Evolutionary conservation across 805 yeast species (phyloP), one percentile per base, ranked within the genome.

Genomic region (Naumovozyma castellii): DNA sequence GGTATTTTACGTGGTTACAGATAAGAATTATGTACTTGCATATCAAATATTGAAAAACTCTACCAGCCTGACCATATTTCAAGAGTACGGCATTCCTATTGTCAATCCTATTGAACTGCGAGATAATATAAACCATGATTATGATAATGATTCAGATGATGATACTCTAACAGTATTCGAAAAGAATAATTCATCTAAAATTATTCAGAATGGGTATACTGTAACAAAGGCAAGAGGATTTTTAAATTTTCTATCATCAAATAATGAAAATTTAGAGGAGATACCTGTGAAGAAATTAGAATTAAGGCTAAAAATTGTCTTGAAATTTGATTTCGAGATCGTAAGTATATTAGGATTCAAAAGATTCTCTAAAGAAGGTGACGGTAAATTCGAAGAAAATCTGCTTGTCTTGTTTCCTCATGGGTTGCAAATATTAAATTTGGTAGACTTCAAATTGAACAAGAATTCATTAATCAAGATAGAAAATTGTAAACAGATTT

Each of bases 131-230:
- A 50, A 48, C 5, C 47, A 50, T 15, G 51, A 50, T 10, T 37
- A 41, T 25, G 52, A 47, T 32, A 48, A 47, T 18, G 43, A 52
- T 19, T 35, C 41, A 12, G 64, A 61, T 39, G 60, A 55, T 38
- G 61, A 60, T 34, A 44, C 53, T 1, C 43, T 61, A n/a, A 54
- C 60, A 2, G 62, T 59, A 4, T 55, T 51, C 43, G 59, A 58
- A 14, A 49, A 48, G 18, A 48, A 45, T 13, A 59, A 54, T 18
- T 43, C 51, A 29, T 53, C 56, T 3, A 56, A 42, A 38, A 44
- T 61, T 9, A 59, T 61, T 25, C 66, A 61, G 40, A 59, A 60
- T 47, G 66, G 66, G 2, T 58, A 50, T 32, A 46, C 52, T 5
- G 50, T 51, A 5, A 50, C 54, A 13, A 59, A 53, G 33, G 64